Evolutionary conservation across 108 stramenopile genomes (phyloP).

Genomic region (Cyclotella cryptica): DNA sequence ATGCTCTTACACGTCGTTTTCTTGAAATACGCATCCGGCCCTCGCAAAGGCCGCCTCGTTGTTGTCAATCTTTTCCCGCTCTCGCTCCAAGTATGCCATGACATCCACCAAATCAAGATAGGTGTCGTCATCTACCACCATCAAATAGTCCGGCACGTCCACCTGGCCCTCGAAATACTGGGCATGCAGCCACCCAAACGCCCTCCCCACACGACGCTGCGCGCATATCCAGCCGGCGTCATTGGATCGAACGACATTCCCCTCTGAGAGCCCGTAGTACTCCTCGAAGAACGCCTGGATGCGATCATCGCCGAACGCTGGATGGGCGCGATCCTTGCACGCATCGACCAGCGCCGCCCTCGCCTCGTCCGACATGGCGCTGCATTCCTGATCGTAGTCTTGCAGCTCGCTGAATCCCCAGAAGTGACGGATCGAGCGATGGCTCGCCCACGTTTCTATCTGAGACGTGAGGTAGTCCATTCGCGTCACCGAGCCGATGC

Average conservation of each 20-base stretch:
- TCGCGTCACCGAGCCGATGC: conserved; percentile 20
- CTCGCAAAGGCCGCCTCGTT: neutral
- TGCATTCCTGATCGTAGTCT: conserved; percentile 9
- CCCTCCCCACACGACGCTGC: conserved; percentile 31
- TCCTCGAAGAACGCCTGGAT: neutral
- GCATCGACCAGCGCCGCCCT: neutral
- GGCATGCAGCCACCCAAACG: conserved; percentile 25
- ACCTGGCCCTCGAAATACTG: conserved; percentile 8
- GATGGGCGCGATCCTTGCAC: conserved; percentile 1
- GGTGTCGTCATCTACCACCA: conserved; percentile 24
- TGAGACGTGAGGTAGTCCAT: conserved; percentile 29
- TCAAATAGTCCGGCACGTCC: neutral
- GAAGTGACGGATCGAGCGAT: conserved; percentile 13
- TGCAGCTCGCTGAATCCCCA: conserved; percentile 22
- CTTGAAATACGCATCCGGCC: conserved; percentile 17
- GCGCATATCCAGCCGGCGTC: conserved; percentile 47
- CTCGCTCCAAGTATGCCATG: conserved; percentile 7
- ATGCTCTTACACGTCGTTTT: conserved; percentile 8
- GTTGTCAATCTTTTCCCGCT: neutral
- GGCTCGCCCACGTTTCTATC: conserved; percentile 28
- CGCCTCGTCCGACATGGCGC: neutral
- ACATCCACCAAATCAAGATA: conserved; percentile 15
- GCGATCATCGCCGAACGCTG: neutral
- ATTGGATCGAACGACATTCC: conserved; percentile 5
- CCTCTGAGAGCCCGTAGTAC: conserved; percentile 14